Evolutionary conservation across 495 filamentous ascomycete species (phyloP).

Genomic region (Evernia prunastri): DNA sequence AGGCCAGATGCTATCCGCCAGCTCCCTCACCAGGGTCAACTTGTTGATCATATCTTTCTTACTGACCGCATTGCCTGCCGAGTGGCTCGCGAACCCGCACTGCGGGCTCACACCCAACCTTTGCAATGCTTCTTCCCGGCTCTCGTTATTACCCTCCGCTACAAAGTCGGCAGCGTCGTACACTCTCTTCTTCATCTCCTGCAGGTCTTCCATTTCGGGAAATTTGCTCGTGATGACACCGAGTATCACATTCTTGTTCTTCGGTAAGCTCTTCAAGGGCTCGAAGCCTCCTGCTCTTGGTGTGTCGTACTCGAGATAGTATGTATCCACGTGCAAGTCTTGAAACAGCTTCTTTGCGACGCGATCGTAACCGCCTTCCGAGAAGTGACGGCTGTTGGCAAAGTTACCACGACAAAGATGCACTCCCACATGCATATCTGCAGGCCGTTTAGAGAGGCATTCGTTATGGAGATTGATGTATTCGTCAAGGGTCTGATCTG

Average conservation of each 20-base stretch:
- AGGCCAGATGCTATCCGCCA: constrained; percentile 68
- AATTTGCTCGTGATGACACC: constrained; percentile 71
- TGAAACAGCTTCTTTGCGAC: constrained; percentile 76
- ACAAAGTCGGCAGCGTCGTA: constrained; percentile 62
- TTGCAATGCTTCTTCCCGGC: constrained; percentile 58
- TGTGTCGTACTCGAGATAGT: constrained; percentile 82
- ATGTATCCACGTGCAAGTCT: constrained; percentile 67
- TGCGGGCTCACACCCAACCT: constrained; percentile 68
- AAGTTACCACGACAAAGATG: constrained; percentile 81
- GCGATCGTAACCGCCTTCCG: constrained; percentile 71
- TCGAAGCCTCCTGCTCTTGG: constrained; percentile 70
- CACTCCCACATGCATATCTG: constrained; percentile 69
- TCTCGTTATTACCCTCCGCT: constrained; percentile 60
- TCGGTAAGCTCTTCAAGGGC: constrained; percentile 64
- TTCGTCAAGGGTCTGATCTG: constrained; percentile 61
- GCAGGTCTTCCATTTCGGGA: constrained; percentile 64
- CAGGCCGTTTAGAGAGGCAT: constrained; percentile 53
- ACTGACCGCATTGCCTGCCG: constrained; percentile 58
- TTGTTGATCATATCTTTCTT: constrained; percentile 65
- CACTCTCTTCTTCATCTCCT: constrained; percentile 63
- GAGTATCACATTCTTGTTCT: constrained; percentile 68
- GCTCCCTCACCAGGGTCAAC: constrained; percentile 57
- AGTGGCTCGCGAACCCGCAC: constrained; percentile 73
- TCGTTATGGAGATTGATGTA: constrained; percentile 77
- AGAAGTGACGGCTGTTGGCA: constrained; percentile 67